A percentile compares a stretch with the other conserved stretches of the same genome.
These are phyloP conservation scores for Phytophthora cactorum DNA, from an alignment of 352 stramenopile species.

Conservation along the genomic window DNA sequence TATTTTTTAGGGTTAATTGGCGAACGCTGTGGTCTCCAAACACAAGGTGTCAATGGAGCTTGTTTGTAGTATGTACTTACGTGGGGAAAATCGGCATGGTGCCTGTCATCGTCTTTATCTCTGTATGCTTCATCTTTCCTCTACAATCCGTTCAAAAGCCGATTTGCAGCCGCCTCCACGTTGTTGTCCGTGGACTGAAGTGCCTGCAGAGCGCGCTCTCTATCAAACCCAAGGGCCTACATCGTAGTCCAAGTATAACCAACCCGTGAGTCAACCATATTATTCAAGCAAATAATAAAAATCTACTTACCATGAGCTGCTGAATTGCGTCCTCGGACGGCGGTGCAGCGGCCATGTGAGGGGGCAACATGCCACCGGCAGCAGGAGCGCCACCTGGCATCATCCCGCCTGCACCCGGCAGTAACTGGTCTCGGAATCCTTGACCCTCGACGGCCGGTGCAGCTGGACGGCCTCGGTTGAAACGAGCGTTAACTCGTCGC, in stretches of 20 bases:
- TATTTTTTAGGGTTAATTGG: too few species aligned
- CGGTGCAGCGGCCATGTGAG: constrained; percentile 64
- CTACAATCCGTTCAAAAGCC: constrained; percentile 76
- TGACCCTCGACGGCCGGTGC: constrained; percentile 45
- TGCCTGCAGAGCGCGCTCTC: constrained; percentile 60
- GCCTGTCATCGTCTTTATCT: constrained; percentile 16
- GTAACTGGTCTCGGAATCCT: constrained; percentile 83
- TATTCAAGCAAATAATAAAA: constrained; percentile 6
- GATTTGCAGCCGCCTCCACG: constrained; percentile 87
- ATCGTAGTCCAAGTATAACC: neutral
- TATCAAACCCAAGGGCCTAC: constrained; percentile 33
- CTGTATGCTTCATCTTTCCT: constrained; percentile 17
- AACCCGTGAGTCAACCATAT: constrained; percentile 12
- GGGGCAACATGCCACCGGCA: constrained; percentile 51
- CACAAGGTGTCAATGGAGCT: neutral
- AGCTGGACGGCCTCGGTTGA: constrained; percentile 40
- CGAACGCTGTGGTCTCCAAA: too few species aligned
- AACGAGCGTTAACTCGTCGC: constrained; percentile 62
- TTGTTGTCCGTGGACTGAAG: constrained; percentile 85
- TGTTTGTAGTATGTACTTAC: constrained; percentile 24
- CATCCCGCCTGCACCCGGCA: constrained; percentile 63
- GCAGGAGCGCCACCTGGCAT: constrained; percentile 35
- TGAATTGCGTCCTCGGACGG: constrained; percentile 80
- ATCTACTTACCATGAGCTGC: constrained; percentile 68
- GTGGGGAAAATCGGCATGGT: constrained; percentile 20